These are phyloP conservation scores for Apiotrichum sp. DNA, from an alignment of 1,284 basidiomycete genomes.

Conservation along the genomic window DNA sequence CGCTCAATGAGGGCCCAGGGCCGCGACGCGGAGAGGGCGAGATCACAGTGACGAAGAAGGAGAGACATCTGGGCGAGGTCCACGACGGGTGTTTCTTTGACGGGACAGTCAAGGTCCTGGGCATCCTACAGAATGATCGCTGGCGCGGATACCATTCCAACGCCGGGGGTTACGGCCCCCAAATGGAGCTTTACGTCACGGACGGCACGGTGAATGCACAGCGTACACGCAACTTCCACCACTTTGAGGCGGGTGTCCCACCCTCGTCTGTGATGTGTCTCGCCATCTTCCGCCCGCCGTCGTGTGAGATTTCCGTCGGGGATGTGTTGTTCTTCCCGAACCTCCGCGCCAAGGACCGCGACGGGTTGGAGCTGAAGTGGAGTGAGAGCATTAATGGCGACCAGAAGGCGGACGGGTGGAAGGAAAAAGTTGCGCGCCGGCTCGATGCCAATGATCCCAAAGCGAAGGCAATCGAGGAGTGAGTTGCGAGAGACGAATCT, in stretches of 20 bases:
- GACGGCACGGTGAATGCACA: slow-evolving; percentile 29
- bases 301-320: too few relatives aligned
- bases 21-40: background rate
- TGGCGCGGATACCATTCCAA: too few relatives aligned
- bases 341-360: slow-evolving; percentile 19
- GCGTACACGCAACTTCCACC: slow-evolving; percentile 26
- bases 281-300: background rate
- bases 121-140: slow-evolving; percentile 3
- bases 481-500: slow-evolving; percentile 4
- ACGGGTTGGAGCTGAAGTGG: slow-evolving; percentile 31
- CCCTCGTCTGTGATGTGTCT: slow-evolving; percentile 4
- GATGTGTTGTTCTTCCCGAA: slow-evolving; percentile 17
- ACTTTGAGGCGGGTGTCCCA: slow-evolving; percentile 3
- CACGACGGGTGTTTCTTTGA: slow-evolving; percentile 1
- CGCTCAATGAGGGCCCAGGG: background rate
- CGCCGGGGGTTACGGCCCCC: slow-evolving; percentile 1
- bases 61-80: slow-evolving; percentile 1
- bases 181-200: slow-evolving; percentile 30
- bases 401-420: slow-evolving; percentile 20
- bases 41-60: background rate
- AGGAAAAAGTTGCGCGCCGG: slow-evolving; percentile 4
- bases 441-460: slow-evolving; percentile 10
- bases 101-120: slow-evolving; percentile 24
- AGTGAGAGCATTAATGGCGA: slow-evolving; percentile 23
- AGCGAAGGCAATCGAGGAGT: slow-evolving; percentile 27